phyloP scores from a whole-genome alignment of 305 asterid species.

The Solanum hybrid region DNA sequence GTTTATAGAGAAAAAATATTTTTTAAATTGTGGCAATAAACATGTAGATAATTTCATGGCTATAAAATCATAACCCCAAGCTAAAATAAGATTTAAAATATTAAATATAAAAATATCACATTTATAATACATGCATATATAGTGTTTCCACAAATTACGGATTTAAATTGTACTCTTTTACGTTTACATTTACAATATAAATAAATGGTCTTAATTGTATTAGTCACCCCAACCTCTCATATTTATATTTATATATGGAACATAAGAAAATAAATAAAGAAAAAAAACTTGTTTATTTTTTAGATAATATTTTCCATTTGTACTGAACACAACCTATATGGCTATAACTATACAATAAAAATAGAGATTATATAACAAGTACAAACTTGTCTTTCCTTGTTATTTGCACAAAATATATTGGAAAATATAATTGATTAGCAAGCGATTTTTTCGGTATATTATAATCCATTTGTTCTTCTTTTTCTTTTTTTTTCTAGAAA shows the following conservation, averaged over 20 bases:
- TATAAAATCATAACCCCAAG: not conserved
- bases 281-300: not conserved
- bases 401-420: not conserved
- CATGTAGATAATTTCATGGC: not conserved
- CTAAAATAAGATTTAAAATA: not conserved
- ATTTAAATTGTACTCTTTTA: not conserved
- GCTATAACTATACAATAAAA: not conserved
- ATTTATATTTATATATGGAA: too few relatives aligned
- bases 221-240: not conserved
- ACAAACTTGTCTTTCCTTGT: not conserved
- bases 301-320: not conserved
- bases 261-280: not conserved
- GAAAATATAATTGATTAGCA: not conserved
- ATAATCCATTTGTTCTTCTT: not conserved
- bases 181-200: not conserved
- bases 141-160: not conserved
- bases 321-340: not conserved
- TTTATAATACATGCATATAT: not conserved
- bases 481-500: not conserved
- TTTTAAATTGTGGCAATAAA: not conserved
- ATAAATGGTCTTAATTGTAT: not conserved
- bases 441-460: not conserved
- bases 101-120: not conserved
- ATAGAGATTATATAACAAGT: not conserved
- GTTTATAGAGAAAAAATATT: not conserved